phyloP scores from a whole-genome alignment of 352 stramenopile species.

The Pythium brachiatum region DNA sequence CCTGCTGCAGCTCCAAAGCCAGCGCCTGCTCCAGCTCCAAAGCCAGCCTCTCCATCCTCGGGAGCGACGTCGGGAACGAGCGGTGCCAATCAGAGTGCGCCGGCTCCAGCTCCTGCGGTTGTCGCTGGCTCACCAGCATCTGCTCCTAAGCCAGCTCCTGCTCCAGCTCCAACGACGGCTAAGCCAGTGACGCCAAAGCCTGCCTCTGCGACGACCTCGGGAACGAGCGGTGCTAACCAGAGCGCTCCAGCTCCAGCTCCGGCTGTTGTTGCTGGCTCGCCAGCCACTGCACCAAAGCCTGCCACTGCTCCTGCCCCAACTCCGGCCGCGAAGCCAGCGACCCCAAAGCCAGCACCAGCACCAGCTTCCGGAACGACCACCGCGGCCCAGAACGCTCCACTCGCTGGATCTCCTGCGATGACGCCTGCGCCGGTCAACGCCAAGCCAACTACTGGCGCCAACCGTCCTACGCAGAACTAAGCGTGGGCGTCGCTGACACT shows the following conservation, averaged over 20 bases:
- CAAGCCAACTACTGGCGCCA: constrained; percentile 9
- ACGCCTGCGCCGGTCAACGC: constrained; percentile 1
- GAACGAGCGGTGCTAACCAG: not conserved
- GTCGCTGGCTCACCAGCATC: not conserved
- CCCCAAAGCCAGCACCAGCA: not conserved
- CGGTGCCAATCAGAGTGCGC: not conserved
- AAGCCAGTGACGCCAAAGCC: constrained; percentile 3
- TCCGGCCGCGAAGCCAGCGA: not conserved
- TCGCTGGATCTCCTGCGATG: not conserved
- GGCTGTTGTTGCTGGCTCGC: not conserved
- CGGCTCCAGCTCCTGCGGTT: constrained; percentile 3
- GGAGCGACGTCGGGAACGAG: not conserved
- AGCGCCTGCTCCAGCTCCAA: not conserved
- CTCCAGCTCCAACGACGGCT: not conserved
- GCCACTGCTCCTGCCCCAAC: not conserved
- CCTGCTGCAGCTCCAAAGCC: not conserved
- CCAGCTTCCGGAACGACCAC: not conserved
- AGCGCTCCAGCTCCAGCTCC: not conserved
- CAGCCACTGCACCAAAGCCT: not conserved
- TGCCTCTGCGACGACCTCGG: not conserved
- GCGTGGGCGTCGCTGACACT: not conserved
- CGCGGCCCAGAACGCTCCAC: not conserved
- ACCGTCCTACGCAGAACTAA: constrained; percentile 16
- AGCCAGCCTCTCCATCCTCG: not conserved
- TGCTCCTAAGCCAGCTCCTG: constrained; percentile 1